Base-by-base conservation (phyloP, 208 protist species). In the Willaertia magna region DNA sequence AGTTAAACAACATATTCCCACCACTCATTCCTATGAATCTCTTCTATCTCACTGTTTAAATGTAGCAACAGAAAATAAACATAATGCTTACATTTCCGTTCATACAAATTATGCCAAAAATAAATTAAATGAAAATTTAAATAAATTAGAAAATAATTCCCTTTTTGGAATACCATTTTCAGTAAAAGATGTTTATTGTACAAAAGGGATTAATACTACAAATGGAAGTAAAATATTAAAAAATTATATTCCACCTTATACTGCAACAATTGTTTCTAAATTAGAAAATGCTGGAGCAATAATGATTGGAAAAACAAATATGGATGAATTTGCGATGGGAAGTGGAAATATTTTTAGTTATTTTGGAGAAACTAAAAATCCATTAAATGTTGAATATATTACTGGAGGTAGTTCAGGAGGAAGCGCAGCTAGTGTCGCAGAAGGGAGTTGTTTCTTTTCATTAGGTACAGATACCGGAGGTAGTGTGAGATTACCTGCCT, bases 401-500 rank as follows among this genome's bases (percentile, higher is more conserved):
- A 0, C 79, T 26, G 79, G 79, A 46, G 79, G 79, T 18, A 67
- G 48, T 34, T 48, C 39, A 34, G 79, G 79, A 30, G 79, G 79
- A 39, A 67, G 48, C 74, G 79, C 79, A 43, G 79, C 39, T 2
- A 16, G 34, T 34, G 79, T 84, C 30, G n/a, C 47, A 34, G n/a
- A 42, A 47, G 49, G 26, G 0, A 67, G n/a, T 4, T 84, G n/a
- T 84, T 39, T 74, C 22, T 26, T 20, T 52, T 43, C 74, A 18
- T 55, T 89, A 30, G 87, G 87, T 9, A 88, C 87, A 47, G 87
- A 89, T 40, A 89, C 87, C n/a, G 87, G 87, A 30, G 87, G 87
- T 40, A 84, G 49, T 87, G 84, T 89, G 22, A 47, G 87, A 39
- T 44, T 86, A 79, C 87, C 87, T 43, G 85, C 86, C 1, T 49